These are phyloP conservation scores for Ensete ventricosum DNA, from an alignment of 176 grass and related monocot species.

Conservation along the genomic window DNA sequence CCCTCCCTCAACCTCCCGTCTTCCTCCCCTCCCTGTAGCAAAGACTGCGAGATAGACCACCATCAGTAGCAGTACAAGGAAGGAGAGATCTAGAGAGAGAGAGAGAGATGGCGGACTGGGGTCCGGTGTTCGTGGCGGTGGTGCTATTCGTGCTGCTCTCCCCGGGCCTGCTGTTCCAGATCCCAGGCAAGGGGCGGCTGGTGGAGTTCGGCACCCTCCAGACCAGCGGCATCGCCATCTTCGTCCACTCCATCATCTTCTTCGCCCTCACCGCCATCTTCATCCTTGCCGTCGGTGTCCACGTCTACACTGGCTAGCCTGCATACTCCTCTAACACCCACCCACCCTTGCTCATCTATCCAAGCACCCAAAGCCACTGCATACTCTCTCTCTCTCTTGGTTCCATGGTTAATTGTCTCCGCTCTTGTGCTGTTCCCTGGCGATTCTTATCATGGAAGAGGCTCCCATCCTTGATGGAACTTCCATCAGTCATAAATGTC, in stretches of 20 bases:
- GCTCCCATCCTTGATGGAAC: too few relatives aligned
- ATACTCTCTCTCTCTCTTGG: too few relatives aligned
- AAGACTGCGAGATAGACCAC: too few relatives aligned
- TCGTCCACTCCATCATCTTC: slow-evolving; percentile 79
- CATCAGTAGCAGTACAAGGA: too few relatives aligned
- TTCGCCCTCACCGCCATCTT: slow-evolving; percentile 78
- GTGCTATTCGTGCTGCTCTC: slow-evolving; percentile 89
- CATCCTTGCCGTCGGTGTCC: slow-evolving; percentile 60
- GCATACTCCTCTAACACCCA: too few relatives aligned
- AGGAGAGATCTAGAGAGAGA: neutral
- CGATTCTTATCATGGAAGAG: too few relatives aligned
- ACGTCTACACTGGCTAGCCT: slow-evolving; percentile 42
- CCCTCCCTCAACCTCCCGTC: neutral
- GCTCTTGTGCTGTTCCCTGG: too few relatives aligned
- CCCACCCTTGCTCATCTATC: too few relatives aligned
- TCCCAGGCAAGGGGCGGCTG: slow-evolving; percentile 52
- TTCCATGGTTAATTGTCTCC: too few relatives aligned
- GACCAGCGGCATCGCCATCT: slow-evolving; percentile 72
- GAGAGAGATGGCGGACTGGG: slow-evolving; percentile 61
- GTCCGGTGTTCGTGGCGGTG: slow-evolving; percentile 58
- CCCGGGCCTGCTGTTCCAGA: slow-evolving; percentile 73
- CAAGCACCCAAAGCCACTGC: too few relatives aligned
- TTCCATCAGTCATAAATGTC: too few relatives aligned
- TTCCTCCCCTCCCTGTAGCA: neutral
- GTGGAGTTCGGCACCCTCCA: slow-evolving; percentile 89